Conservation (phyloP, 352 stramenopile species). For the Globisporangium nunn region DNA sequence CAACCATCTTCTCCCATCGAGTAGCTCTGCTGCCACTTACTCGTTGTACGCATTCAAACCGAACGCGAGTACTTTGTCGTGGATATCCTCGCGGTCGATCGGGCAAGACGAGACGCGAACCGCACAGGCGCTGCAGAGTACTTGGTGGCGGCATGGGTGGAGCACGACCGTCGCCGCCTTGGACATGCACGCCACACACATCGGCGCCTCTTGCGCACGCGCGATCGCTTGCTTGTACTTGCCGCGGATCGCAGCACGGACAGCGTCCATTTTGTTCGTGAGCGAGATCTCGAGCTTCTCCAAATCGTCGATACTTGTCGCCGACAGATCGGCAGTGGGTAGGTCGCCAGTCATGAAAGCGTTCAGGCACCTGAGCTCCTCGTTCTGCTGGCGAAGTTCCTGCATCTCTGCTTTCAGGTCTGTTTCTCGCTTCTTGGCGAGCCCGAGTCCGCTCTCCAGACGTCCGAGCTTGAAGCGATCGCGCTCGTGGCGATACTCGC, state of each 20-base stretch:
- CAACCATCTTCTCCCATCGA: neutral
- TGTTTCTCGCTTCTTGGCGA: slow-evolving; percentile 24
- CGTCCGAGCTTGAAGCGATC: slow-evolving; percentile 18
- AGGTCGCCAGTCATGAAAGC: slow-evolving; percentile 15
- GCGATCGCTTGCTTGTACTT: slow-evolving; percentile 23
- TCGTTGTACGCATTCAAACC: slow-evolving; percentile 35
- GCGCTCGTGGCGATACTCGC: slow-evolving; percentile 14
- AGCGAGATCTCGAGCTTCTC: slow-evolving; percentile 35
- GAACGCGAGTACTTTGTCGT: slow-evolving; percentile 63
- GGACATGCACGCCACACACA: slow-evolving; percentile 55
- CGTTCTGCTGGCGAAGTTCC: slow-evolving; percentile 20
- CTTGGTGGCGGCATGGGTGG: slow-evolving; percentile 49
- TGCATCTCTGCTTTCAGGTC: slow-evolving; percentile 20
- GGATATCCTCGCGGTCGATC: slow-evolving; percentile 48
- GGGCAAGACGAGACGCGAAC: slow-evolving; percentile 46
- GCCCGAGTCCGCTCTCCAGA: slow-evolving; percentile 23
- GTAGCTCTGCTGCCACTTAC: neutral
- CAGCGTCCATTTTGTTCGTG: slow-evolving; percentile 15
- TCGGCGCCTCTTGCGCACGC: slow-evolving; percentile 15
- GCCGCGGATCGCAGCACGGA: slow-evolving; percentile 20
- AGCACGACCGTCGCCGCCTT: slow-evolving; percentile 40
- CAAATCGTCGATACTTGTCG: slow-evolving; percentile 26
- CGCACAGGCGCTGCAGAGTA: slow-evolving; percentile 49
- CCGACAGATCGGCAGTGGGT: slow-evolving; percentile 16
- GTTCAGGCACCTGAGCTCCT: slow-evolving; percentile 14